Conservation (phyloP, 1,284 basidiomycete genomes). For the Hymenochaete sp. region DNA sequence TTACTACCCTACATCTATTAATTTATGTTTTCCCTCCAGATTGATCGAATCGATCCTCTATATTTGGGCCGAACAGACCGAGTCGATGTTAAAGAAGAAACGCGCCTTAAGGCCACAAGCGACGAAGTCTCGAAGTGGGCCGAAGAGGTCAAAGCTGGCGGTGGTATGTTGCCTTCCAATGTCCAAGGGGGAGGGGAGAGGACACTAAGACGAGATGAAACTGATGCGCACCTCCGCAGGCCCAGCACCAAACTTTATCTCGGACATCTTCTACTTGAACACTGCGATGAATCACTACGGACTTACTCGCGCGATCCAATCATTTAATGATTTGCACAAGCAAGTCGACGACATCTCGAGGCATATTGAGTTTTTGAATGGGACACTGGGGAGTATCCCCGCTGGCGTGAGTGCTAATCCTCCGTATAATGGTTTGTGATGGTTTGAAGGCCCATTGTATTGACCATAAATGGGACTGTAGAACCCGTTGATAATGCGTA, state of each 20-base stretch:
- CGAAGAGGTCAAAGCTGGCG: constrained; percentile 36
- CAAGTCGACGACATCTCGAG: constrained; percentile 71
- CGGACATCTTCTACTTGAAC: constrained; percentile 87
- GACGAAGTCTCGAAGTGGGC: constrained; percentile 76
- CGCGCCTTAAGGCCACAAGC: constrained; percentile 83
- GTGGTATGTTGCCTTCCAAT: constrained; percentile 29
- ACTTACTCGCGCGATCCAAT: constrained; percentile 70
- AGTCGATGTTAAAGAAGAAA: constrained; percentile 78
- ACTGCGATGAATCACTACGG: constrained; percentile 84
- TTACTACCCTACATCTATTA: background rate
- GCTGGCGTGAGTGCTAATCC: constrained; percentile 59
- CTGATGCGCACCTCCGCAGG: constrained; percentile 28
- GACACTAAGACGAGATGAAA: background rate
- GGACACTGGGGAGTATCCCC: constrained; percentile 72
- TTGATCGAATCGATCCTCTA: constrained; percentile 84
- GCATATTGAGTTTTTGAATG: constrained; percentile 53
- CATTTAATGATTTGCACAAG: constrained; percentile 61
- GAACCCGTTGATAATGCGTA: constrained; percentile 62
- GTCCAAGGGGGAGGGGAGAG: no score
- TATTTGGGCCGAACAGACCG: constrained; percentile 71
- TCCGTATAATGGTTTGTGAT: no score
- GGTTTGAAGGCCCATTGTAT: constrained; percentile 4
- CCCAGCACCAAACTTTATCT: constrained; percentile 81
- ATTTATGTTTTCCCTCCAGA: constrained; percentile 35
- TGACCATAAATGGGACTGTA: constrained; percentile 24